A percentile compares a stretch with the other conserved stretches of the same genome.
These are phyloP conservation scores for Candida buenavistaensis DNA, from an alignment of 1,139 yeast species.

Conservation along the genomic window DNA sequence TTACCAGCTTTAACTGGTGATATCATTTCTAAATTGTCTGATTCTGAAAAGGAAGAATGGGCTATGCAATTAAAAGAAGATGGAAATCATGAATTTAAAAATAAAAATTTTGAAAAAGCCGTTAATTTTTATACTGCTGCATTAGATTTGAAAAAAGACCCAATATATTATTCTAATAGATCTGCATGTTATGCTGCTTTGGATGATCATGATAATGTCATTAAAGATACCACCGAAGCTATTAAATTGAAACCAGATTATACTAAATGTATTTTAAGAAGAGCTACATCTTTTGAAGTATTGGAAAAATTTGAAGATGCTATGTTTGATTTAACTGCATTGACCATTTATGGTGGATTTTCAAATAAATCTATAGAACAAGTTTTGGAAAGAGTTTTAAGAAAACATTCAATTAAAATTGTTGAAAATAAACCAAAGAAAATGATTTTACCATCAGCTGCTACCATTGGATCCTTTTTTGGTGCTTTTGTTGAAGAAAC, in stretches of 20 bases:
- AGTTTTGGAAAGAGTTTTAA: slow-evolving; percentile 84
- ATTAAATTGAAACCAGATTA: slow-evolving; percentile 84
- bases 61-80: slow-evolving; percentile 82
- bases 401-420: slow-evolving; percentile 67
- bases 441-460: slow-evolving; percentile 76
- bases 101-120: slow-evolving; percentile 69
- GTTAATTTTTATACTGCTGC: slow-evolving; percentile 79
- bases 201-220: slow-evolving; percentile 75
- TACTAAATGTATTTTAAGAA: slow-evolving; percentile 76
- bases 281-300: slow-evolving; percentile 86
- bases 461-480: slow-evolving; percentile 83
- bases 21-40: slow-evolving; percentile 46
- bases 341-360: slow-evolving; percentile 75
- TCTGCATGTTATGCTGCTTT: slow-evolving; percentile 93
- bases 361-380: slow-evolving; percentile 76
- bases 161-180: slow-evolving; percentile 89
- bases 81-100: slow-evolving; percentile 80
- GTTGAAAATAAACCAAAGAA: slow-evolving; percentile 60
- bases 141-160: slow-evolving; percentile 70
- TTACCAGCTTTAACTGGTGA: slow-evolving; percentile 56
- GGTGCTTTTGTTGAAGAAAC: slow-evolving; percentile 61
- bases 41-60: slow-evolving; percentile 62
- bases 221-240: slow-evolving; percentile 86
- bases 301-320: slow-evolving; percentile 80
- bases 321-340: slow-evolving; percentile 87